These are phyloP conservation scores for Paraconiothyrium brasiliense DNA, from an alignment of 2,329 filamentous ascomycete genomes.

Conservation along the genomic window DNA sequence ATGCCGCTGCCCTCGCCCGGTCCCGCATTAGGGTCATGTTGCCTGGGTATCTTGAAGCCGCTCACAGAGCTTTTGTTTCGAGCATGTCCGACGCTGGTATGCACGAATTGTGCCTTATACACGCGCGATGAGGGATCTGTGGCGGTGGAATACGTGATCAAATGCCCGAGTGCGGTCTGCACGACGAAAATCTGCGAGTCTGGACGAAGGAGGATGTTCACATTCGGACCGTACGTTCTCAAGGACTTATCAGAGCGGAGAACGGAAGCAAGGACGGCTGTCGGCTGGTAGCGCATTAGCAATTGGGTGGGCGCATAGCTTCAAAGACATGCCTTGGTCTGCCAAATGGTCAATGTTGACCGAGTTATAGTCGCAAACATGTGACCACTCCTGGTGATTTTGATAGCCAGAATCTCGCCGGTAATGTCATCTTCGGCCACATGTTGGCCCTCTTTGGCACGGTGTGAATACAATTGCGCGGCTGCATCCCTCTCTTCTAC, in stretches of 20 bases:
- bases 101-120: constrained; percentile 83
- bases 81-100: constrained; percentile 53
- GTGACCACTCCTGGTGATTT: constrained; percentile 80
- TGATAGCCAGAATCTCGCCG: constrained; percentile 78
- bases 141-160: constrained; percentile 93
- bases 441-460: constrained; percentile 19
- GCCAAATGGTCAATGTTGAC: constrained; percentile 92
- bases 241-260: constrained; percentile 83
- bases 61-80: constrained; percentile 59
- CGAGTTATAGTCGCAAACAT: constrained; percentile 87
- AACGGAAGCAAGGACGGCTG: constrained; percentile 85
- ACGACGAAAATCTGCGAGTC: constrained; percentile 93
- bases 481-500: constrained; percentile 25
- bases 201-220: constrained; percentile 84
- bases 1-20: constrained; percentile 85
- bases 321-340: constrained; percentile 77
- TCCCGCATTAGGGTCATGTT: constrained; percentile 60
- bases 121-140: constrained; percentile 83
- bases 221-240: constrained; percentile 83
- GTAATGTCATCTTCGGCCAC: constrained; percentile 50
- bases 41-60: constrained; percentile 50
- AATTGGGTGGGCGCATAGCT: constrained; percentile 21
- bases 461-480: constrained; percentile 16
- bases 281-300: constrained; percentile 69
- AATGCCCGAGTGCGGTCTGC: constrained; percentile 83